Conservation (phyloP, 163 green algal species). For the Chloromonas sp. region DNA sequence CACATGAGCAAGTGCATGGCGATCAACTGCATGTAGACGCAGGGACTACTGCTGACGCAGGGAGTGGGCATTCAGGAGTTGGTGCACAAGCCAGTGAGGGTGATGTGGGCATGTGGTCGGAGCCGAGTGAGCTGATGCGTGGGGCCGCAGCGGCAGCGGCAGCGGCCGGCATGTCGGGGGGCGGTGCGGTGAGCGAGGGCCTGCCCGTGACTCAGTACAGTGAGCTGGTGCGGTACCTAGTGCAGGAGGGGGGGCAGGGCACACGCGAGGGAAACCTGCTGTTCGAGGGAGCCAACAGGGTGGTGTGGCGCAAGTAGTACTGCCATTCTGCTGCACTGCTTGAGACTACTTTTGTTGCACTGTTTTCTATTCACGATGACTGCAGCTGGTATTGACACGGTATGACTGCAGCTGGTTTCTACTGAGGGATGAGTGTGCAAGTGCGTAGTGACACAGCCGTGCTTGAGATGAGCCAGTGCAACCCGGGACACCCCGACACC, state of each 20-base stretch:
- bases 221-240: slow-evolving; percentile 46
- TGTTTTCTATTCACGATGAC: background rate
- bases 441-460: too few species aligned
- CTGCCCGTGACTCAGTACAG: slow-evolving; percentile 39
- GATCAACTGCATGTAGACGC: too few species aligned
- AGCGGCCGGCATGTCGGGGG: background rate
- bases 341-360: background rate
- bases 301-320: slow-evolving; percentile 21
- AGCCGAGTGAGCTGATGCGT: background rate
- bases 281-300: slow-evolving; percentile 49
- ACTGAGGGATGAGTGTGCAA: too few species aligned
- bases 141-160: background rate
- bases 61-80: too few species aligned
- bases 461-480: too few species aligned
- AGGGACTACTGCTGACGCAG: too few species aligned
- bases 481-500: too few species aligned
- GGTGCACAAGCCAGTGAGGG: background rate
- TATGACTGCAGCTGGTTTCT: too few species aligned
- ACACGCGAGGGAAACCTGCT: slow-evolving; percentile 14
- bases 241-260: slow-evolving; percentile 19
- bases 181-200: background rate
- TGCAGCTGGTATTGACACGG: too few species aligned
- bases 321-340: background rate
- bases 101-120: background rate
- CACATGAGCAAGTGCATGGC: too few species aligned